phyloP scores from a whole-genome alignment of 1,139 yeast species.

The Eremothecium cymbalariae region DNA sequence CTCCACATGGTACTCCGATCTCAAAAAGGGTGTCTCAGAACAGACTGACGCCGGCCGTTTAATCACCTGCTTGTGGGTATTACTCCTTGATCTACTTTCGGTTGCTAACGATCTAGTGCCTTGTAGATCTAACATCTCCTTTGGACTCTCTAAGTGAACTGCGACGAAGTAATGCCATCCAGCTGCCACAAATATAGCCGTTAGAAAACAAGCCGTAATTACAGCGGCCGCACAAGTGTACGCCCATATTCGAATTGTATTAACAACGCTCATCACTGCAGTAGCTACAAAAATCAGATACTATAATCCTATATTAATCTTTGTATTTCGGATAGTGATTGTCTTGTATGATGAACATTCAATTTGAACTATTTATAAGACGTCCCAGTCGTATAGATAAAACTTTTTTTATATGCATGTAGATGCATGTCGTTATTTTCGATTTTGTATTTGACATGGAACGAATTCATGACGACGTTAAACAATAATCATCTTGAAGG shows the following conservation, averaged over 20 bases:
- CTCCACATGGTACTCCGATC: neutral
- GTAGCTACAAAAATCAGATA: too few species aligned
- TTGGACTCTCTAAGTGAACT: slow-evolving; percentile 18
- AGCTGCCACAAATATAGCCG: slow-evolving; percentile 24
- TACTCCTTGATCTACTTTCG: neutral
- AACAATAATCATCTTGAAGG: too few species aligned
- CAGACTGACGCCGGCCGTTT: slow-evolving; percentile 14
- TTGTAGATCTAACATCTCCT: slow-evolving; percentile 20
- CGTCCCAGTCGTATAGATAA: too few species aligned
- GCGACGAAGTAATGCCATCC: slow-evolving; percentile 25
- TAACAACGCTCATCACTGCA: slow-evolving; percentile 2
- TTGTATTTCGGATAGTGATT: too few species aligned
- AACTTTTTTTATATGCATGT: slow-evolving; percentile 1
- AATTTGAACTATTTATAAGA: too few species aligned
- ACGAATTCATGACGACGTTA: neutral
- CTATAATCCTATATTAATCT: too few species aligned
- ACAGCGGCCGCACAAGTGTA: slow-evolving; percentile 8
- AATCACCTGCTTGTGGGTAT: neutral
- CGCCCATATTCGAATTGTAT: slow-evolving; percentile 6
- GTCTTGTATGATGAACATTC: too few species aligned
- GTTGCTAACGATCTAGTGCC: slow-evolving; percentile 17
- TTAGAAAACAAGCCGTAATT: slow-evolving; percentile 17
- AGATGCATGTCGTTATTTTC: neutral
- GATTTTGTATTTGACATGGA: neutral
- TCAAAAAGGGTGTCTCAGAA: slow-evolving; percentile 18